Evolutionary conservation across 2,329 filamentous ascomycete species (phyloP), one percentile per base, ranked within the genome.

Genomic region (Botrytis paeoniae): DNA sequence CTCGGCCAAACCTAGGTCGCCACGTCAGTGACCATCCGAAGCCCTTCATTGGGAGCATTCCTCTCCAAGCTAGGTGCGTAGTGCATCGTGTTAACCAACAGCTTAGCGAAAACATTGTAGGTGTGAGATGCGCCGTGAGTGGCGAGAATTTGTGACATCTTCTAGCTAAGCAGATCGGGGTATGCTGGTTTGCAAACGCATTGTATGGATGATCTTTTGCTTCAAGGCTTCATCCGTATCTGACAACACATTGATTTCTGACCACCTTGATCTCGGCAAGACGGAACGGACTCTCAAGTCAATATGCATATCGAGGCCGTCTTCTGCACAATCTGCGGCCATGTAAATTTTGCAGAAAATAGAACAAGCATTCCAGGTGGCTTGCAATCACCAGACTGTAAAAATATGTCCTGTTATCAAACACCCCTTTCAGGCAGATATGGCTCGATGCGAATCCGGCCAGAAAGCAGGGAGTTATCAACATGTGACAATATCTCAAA

Each of bases 181-280:
- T 51, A 72, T 32, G 51, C 68, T 69, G 63, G 39, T 61, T 43
- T 68, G 62, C 51, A 72, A 43, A 69, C 63, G 9, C 70, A 72
- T 69, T 41, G 70, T 39, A 22, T 66, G 65, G 63, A 57, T 76
- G 72, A 75, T 76, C 73, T 74, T 77, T 73, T 48, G n/a, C 65
- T 70, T 70, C 57, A 48, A 62, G 65, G 69, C 73, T 74, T 69
- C 74, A 73, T 75, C 76, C 73, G 73, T 74, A 70, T 64, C 39
- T 77, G 78, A 79, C 79, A 80, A 78, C 79, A 78, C 79, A 80
- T 79, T 74, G 71, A 60, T 54, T 61, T 37, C 70, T 70, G 60
- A 71, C 45, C 71, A 73, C 64, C 64, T 63, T 71, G 25, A 70
- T 41, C 65, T 69, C 71, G 62, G 70, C 70, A 59, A 69, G 62